Percentiles rank a stretch among this genome's conserved stretches.
Conservation (phyloP, 768 basidiomycete species). For the Kwoniella europaea region DNA sequence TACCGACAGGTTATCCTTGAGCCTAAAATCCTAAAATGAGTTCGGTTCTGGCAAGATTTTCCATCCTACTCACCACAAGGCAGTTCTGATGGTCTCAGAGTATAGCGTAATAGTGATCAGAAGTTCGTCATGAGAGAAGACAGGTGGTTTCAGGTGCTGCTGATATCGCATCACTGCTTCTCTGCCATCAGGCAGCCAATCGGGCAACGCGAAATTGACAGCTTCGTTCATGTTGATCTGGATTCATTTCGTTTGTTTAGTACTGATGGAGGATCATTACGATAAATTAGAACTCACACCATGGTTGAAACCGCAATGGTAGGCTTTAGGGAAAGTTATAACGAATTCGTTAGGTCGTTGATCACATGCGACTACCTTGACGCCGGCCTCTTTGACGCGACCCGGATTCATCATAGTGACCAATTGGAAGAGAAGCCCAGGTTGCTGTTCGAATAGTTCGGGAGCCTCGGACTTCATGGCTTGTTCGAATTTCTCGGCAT, state of each 20-base stretch:
- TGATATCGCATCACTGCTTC: constrained; percentile 89
- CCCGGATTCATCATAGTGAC: constrained; percentile 97
- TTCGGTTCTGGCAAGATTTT: not conserved
- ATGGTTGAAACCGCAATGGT: constrained; percentile 98
- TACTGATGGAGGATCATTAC: not conserved
- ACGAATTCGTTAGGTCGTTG: constrained; percentile 98
- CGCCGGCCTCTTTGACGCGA: constrained; percentile 81
- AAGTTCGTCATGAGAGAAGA: constrained; percentile 97
- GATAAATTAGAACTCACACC: constrained; percentile 68
- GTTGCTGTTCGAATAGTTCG: constrained; percentile 96
- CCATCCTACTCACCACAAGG: constrained; percentile 74
- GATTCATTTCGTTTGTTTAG: not conserved
- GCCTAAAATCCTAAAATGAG: constrained; percentile 63
- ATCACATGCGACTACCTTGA: constrained; percentile 90
- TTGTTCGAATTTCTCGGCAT: constrained; percentile 93
- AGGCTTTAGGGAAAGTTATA: constrained; percentile 95
- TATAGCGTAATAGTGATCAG: constrained; percentile 97
- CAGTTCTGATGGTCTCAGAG: constrained; percentile 87
- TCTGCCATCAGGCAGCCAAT: constrained; percentile 86
- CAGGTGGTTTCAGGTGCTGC: constrained; percentile 87
- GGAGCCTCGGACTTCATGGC: constrained; percentile 95
- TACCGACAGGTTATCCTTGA: constrained; percentile 78
- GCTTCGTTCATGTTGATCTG: constrained; percentile 99
- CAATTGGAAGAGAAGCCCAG: constrained; percentile 93
- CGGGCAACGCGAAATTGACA: constrained; percentile 95